Percentiles rank a stretch among this genome's conserved stretches.
These are phyloP conservation scores for Coemansia sp. DNA, from an alignment of 192 early-diverging fungal species.

Conservation along the genomic window DNA sequence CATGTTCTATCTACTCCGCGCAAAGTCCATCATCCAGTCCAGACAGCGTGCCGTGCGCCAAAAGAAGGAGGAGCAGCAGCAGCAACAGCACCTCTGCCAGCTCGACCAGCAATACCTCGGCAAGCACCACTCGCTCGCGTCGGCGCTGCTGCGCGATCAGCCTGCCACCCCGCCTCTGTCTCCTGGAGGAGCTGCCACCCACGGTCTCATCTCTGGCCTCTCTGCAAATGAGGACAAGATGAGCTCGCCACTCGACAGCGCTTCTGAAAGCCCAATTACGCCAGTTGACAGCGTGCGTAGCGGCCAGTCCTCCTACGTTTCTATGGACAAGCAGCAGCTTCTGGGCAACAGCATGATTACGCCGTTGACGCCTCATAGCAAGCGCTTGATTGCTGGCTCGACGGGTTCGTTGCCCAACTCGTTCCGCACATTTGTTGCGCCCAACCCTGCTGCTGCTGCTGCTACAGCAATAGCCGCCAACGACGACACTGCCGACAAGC, in stretches of 20 bases:
- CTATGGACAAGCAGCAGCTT: slow-evolving; percentile 36
- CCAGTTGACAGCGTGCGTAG: slow-evolving; percentile 17
- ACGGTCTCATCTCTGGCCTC: background rate
- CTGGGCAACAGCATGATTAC: slow-evolving; percentile 38
- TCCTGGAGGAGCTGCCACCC: slow-evolving; percentile 3
- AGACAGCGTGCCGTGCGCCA: slow-evolving; percentile 33
- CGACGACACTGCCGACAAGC: no score
- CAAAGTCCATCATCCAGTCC: slow-evolving; percentile 46
- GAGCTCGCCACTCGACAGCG: slow-evolving; percentile 18
- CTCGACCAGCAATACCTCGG: background rate
- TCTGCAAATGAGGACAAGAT: no score
- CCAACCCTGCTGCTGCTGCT: background rate
- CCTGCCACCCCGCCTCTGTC: slow-evolving; percentile 28
- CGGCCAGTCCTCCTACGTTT: slow-evolving; percentile 13
- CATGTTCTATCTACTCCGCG: slow-evolving; percentile 50
- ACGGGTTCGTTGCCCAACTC: slow-evolving; percentile 26
- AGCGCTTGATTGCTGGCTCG: slow-evolving; percentile 27
- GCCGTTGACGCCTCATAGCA: slow-evolving; percentile 21
- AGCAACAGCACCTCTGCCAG: slow-evolving; percentile 13
- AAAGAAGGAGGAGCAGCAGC: slow-evolving; percentile 27
- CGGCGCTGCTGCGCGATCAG: background rate
- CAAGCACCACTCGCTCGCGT: background rate
- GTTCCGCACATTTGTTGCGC: slow-evolving; percentile 29
- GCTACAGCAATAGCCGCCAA: no score
- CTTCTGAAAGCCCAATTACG: slow-evolving; percentile 25